Evolutionary conservation across 2,329 filamentous ascomycete genomes (phyloP).

Genomic region (Hypoxylon sp.): DNA sequence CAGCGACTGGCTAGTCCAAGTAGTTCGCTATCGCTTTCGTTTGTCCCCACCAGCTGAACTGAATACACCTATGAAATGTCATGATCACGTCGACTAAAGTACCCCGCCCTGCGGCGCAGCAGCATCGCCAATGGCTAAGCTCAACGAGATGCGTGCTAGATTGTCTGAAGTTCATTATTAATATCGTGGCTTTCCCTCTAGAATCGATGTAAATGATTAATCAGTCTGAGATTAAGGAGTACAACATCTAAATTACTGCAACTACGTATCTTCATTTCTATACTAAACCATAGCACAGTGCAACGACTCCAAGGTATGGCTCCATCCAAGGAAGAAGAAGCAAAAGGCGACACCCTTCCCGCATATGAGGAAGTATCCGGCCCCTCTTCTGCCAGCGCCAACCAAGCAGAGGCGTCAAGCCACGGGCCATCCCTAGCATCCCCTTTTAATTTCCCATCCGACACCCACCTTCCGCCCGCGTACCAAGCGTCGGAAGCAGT

Average conservation of each 20-base stretch:
- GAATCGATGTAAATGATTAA: background rate
- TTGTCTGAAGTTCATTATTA: constrained; percentile 7
- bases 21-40: constrained; percentile 18
- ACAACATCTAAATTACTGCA: background rate
- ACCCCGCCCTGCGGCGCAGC: constrained; percentile 24
- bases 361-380: constrained; percentile 39
- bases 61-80: background rate
- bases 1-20: background rate
- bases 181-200: constrained; percentile 1
- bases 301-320: constrained; percentile 10
- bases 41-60: background rate
- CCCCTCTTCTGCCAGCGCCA: constrained; percentile 2
- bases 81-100: background rate
- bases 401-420: constrained; percentile 10
- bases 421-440: constrained; percentile 50
- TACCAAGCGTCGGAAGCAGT: constrained; percentile 13
- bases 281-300: background rate
- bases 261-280: background rate
- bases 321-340: constrained; percentile 22
- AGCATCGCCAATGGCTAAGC: too few species aligned
- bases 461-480: constrained; percentile 51
- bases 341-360: constrained; percentile 33
- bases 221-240: background rate
- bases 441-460: constrained; percentile 58
- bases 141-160: background rate